phyloP scores from a whole-genome alignment of 78 protist genomes.

The Dictyostelium discoideum region DNA sequence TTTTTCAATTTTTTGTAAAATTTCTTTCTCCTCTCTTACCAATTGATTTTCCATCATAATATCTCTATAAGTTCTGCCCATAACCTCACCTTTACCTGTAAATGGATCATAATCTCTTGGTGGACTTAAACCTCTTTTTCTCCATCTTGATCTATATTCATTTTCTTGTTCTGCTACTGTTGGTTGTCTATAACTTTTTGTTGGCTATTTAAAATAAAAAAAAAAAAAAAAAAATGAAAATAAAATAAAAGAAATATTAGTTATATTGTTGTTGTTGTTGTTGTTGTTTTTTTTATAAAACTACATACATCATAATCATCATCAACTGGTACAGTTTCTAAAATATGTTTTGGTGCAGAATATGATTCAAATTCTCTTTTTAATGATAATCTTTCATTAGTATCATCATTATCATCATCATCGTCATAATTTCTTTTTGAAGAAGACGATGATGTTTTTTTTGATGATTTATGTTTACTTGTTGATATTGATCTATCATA shows the following conservation, averaged over 20 bases:
- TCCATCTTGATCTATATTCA: slow-evolving; percentile 68
- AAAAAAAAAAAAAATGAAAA: not conserved
- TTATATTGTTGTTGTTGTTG: no score
- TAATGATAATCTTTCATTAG: not conserved
- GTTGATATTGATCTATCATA: not conserved
- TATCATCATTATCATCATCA: slow-evolving; percentile 8
- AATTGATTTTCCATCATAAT: slow-evolving; percentile 44
- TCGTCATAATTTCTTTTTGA: not conserved
- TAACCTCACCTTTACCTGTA: slow-evolving; percentile 49
- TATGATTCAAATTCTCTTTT: slow-evolving; percentile 58
- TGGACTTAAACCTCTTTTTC: slow-evolving; percentile 66
- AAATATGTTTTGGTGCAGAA: slow-evolving; percentile 46
- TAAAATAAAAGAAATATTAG: not conserved
- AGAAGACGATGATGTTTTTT: not conserved
- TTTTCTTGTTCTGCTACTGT: slow-evolving; percentile 71
- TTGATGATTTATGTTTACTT: not conserved
- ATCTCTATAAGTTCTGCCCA: slow-evolving; percentile 36
- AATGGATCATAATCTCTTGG: slow-evolving; percentile 78
- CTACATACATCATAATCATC: slow-evolving; percentile 34
- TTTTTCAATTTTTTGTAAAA: slow-evolving; percentile 7
- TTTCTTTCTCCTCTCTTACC: slow-evolving; percentile 65
- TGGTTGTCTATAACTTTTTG: slow-evolving; percentile 31
- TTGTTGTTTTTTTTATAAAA: no score
- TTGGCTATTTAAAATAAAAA: slow-evolving; percentile 11
- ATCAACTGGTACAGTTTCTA: slow-evolving; percentile 49